Evolutionary conservation across 345 rosid genomes (phyloP), one percentile per base, ranked within the genome.

Genomic region (Eucalyptus cladocalyx): DNA sequence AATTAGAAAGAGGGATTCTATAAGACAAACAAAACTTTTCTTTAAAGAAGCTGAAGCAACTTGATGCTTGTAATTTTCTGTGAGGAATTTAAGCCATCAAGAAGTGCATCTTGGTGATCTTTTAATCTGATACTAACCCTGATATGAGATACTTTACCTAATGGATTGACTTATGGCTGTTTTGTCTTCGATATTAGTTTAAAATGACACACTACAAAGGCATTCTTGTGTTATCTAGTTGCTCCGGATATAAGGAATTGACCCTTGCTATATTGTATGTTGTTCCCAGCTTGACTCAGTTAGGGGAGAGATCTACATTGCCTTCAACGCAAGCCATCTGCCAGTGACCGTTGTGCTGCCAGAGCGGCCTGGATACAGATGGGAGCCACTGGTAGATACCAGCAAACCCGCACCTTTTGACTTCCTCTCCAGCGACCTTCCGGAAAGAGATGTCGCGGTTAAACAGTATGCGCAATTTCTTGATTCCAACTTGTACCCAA

Each of bases 321-420:
- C 95, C 28, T 97, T 98, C 89, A 98, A 96, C 89, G 89, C 98
- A 24, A 95, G 96, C 89, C 98, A 97, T 89, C 88, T 95, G 90
- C 93, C 98, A 6, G 95, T 93, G 56, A 93, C 89, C 34, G 88
- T 96, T 49, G 58, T 94, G n/a, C 95, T 98, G 43, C 99, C 99
- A 16, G 94, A 97, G 86, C 91, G 99, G 19, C 95, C 95, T 47
- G 98, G 98, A 86, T 93, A 93, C 92, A 90, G 95, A 92, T 97
- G 99, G 99, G 95, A 95, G 88, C 95, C 98, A 83, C 90, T 97
- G 91, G 97, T 96, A 87, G 99, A 97, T 93, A 97, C 99, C 9
- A 92, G 98, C 91, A 98, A 98, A 91, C 90, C 96, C 12, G 90
- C 94, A 34, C 99, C 99, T 9, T 98, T 88, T 67, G 97, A 98